These are phyloP conservation scores for Microcera coccophila DNA, from an alignment of 2,329 filamentous ascomycete genomes.

Conservation along the genomic window DNA sequence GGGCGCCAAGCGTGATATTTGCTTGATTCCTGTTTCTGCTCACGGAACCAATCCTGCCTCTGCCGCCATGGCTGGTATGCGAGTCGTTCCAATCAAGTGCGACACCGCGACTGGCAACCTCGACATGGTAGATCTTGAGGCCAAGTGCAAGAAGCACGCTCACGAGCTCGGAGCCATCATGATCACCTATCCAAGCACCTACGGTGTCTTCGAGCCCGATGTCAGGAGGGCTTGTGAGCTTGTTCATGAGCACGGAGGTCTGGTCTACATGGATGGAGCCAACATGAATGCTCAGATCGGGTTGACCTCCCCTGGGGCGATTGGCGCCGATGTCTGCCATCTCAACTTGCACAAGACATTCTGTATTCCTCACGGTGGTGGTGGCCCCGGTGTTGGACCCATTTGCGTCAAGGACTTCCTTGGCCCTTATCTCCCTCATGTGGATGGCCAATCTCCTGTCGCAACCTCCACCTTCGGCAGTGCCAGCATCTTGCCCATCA, in stretches of 20 bases:
- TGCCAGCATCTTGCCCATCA: constrained; percentile 89
- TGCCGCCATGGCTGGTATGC: constrained; percentile 93
- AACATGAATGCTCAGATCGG: constrained; percentile 99
- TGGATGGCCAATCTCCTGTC: constrained; percentile 53
- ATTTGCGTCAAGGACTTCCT: constrained; percentile 88
- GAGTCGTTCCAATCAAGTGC: constrained; percentile 88
- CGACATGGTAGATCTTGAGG: constrained; percentile 78
- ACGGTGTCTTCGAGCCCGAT: constrained; percentile 87
- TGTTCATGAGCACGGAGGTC: constrained; percentile 82
- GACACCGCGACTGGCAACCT: constrained; percentile 83
- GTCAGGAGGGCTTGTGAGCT: constrained; percentile 81
- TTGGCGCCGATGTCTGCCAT: constrained; percentile 95
- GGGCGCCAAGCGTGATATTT: constrained; percentile 76
- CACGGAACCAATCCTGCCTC: constrained; percentile 96
- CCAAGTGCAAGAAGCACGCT: constrained; percentile 84
- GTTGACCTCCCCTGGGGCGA: constrained; percentile 88
- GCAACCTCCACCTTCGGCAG: constrained; percentile 83
- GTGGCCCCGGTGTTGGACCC: constrained; percentile 87
- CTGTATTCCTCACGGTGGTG: constrained; percentile 94
- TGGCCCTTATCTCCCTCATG: constrained; percentile 57
- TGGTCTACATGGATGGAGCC: constrained; percentile 97
- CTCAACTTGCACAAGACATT: constrained; percentile 98
- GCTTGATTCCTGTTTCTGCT: constrained; percentile 89
- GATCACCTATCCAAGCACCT: constrained; percentile 95
- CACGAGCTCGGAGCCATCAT: constrained; percentile 88